Percentiles rank a stretch among this genome's conserved stretches.
Evolutionary conservation across 805 yeast species (phyloP).

Genomic region (Kuraishia capsulata): DNA sequence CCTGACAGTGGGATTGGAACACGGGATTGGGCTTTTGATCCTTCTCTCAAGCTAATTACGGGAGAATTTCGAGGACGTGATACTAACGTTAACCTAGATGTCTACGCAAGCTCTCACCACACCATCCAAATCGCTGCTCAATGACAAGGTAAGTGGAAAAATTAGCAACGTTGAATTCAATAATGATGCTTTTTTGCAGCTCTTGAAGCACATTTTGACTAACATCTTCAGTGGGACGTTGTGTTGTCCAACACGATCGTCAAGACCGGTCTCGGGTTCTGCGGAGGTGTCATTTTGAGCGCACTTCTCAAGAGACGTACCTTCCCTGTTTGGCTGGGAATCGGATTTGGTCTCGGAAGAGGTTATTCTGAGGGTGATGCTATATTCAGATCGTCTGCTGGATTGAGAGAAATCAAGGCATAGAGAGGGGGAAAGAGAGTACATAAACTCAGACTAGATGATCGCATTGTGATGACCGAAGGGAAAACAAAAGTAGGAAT

Average conservation of each 20-base stretch:
- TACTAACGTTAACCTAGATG: background rate
- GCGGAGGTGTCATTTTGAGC: conserved; percentile 91
- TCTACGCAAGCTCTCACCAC: conserved; percentile 10
- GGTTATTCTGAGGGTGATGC: conserved; percentile 99
- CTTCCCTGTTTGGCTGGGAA: conserved; percentile 96
- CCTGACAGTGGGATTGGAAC: too few relatives aligned
- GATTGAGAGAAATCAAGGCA: conserved; percentile 67
- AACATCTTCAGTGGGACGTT: conserved; percentile 65
- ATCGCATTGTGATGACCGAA: too few relatives aligned
- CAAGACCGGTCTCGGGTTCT: conserved; percentile 93
- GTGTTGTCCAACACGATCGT: conserved; percentile 90
- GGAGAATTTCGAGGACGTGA: too few relatives aligned
- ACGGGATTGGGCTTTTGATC: too few relatives aligned
- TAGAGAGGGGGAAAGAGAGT: too few relatives aligned
- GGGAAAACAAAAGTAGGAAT: too few relatives aligned
- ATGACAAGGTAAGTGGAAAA: conserved; percentile 43
- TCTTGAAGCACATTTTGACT: background rate
- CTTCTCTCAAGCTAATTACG: too few relatives aligned
- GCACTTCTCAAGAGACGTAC: conserved; percentile 85
- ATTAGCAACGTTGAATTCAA: background rate
- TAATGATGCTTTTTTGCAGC: background rate
- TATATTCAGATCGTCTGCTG: conserved; percentile 78
- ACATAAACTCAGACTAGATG: background rate
- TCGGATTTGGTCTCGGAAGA: conserved; percentile 96
- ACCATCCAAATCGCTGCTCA: conserved; percentile 49